A percentile compares a stretch with the other conserved stretches of the same genome.
Evolutionary conservation across 352 stramenopile genomes (phyloP).

Genomic region (Pelagophyceae sp.): DNA sequence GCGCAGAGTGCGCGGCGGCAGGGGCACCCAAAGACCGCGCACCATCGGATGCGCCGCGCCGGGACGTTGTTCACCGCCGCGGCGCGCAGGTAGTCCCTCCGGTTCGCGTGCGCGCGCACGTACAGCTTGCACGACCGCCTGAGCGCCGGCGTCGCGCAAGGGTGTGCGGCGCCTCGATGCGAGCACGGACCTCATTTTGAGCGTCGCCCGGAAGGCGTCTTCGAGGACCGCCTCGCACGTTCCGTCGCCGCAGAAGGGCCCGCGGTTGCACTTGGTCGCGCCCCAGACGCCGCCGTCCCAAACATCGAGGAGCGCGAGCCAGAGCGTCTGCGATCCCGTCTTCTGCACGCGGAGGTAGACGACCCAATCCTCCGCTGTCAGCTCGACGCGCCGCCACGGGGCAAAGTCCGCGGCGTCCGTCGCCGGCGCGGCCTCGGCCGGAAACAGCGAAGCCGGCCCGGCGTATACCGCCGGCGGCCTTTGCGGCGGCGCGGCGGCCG

Average conservation of each 20-base stretch:
- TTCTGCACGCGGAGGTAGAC: constrained; percentile 16
- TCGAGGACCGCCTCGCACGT: constrained; percentile 8
- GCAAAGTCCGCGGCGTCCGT: neutral
- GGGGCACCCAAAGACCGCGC: too few species aligned
- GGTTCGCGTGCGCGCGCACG: constrained; percentile 15
- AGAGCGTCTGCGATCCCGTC: constrained; percentile 12
- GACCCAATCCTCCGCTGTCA: neutral
- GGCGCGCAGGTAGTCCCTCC: neutral
- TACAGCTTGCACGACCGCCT: constrained; percentile 1
- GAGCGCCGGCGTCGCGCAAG: too few species aligned
- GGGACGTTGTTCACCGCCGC: neutral
- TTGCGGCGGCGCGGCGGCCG: too few species aligned
- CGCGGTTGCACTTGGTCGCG: neutral
- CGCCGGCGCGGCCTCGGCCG: neutral
- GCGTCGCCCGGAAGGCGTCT: neutral
- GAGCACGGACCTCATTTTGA: neutral
- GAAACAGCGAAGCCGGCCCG: neutral
- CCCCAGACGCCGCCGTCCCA: neutral
- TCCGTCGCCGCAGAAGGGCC: constrained; percentile 15
- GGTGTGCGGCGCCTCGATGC: neutral
- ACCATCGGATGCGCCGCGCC: neutral
- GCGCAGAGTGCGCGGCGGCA: too few species aligned
- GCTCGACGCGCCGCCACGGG: neutral
- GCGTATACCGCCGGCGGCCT: neutral
- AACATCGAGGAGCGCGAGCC: constrained; percentile 5